These are phyloP conservation scores for Termitomyces eurrhizus DNA, from an alignment of 768 basidiomycete genomes.

Conservation along the genomic window DNA sequence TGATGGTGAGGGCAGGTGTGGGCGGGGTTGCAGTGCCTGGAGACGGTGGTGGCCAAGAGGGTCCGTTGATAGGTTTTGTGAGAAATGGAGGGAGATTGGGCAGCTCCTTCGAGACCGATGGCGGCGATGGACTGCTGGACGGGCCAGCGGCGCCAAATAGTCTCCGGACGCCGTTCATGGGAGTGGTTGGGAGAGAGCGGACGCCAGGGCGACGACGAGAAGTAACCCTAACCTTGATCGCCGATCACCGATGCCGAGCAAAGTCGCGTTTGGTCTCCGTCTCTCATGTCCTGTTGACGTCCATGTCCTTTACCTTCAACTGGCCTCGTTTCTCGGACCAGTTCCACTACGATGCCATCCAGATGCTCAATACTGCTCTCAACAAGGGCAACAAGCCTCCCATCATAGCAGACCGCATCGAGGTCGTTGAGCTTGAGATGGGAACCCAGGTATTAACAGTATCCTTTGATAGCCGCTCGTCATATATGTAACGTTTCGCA, in stretches of 20 bases:
- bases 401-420: conserved; percentile 95
- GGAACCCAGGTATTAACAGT: conserved; percentile 73
- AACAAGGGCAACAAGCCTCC: conserved; percentile 98
- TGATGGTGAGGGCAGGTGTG: conserved; percentile 45
- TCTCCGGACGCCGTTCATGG: conserved; percentile 73
- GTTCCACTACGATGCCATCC: conserved; percentile 93
- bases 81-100: conserved; percentile 19
- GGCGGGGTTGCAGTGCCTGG: conserved; percentile 28
- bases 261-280: background rate
- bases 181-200: conserved; percentile 10
- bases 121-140: conserved; percentile 22
- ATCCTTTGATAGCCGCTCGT: background rate
- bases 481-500: conserved; percentile 26
- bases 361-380: conserved; percentile 95
- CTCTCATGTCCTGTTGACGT: conserved; percentile 8
- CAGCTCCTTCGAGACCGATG: conserved; percentile 16
- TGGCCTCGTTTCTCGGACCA: conserved; percentile 97
- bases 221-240: conserved; percentile 16
- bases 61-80: conserved; percentile 23
- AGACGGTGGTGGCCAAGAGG: conserved; percentile 44
- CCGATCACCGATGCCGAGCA: background rate
- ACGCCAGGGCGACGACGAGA: background rate
- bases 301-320: conserved; percentile 89
- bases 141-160: conserved; percentile 45
- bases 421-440: conserved; percentile 99